Percentiles rank a stretch among this genome's conserved stretches.
phyloP scores from a whole-genome alignment of 305 asterid species.

The Solanum chacoense region DNA sequence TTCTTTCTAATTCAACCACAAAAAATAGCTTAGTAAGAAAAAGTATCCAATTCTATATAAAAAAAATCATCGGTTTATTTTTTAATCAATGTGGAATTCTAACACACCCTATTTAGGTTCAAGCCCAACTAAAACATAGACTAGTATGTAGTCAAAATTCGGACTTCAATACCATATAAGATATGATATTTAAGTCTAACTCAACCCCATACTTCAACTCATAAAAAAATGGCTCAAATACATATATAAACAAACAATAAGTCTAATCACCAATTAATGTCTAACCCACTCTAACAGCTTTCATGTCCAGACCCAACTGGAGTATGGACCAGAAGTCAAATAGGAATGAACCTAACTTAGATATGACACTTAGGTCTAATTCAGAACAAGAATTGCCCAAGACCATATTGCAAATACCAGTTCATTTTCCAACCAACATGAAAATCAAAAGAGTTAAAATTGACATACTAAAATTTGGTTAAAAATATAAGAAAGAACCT shows the following conservation, averaged over 20 bases:
- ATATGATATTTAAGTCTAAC: background rate
- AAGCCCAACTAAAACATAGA: background rate
- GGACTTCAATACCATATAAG: background rate
- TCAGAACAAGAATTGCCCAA: background rate
- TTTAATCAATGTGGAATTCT: background rate
- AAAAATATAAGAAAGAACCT: conserved; percentile 12
- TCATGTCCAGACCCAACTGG: background rate
- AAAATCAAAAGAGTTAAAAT: background rate
- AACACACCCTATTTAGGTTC: background rate
- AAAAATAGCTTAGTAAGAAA: too few species aligned
- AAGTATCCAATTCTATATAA: background rate
- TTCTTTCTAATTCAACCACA: background rate
- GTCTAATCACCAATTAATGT: background rate
- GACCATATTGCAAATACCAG: background rate
- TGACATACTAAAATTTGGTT: background rate
- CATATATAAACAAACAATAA: background rate
- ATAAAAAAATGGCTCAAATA: background rate
- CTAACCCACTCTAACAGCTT: background rate
- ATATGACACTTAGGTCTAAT: background rate
- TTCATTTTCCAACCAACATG: background rate
- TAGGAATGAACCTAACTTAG: background rate
- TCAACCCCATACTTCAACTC: background rate
- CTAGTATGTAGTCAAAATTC: background rate
- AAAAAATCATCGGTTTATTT: background rate
- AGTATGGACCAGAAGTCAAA: background rate